Conservation (phyloP, 495 filamentous ascomycete genomes). For the Neurospora discreta region DNA sequence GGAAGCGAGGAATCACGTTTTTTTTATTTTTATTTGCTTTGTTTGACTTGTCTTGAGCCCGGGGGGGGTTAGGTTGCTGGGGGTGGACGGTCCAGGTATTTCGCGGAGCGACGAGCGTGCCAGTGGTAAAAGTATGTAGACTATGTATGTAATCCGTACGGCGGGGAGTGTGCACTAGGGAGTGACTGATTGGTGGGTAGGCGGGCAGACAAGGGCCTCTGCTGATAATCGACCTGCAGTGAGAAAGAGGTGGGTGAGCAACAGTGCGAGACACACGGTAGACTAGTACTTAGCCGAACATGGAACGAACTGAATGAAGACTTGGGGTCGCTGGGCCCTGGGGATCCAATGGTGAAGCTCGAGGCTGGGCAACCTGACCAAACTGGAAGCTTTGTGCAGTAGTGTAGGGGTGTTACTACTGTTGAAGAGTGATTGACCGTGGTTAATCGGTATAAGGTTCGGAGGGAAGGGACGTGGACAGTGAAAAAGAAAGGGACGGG, state of each 20-base stretch:
- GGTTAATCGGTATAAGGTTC: neutral
- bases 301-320: too few relatives aligned
- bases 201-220: neutral
- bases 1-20: constrained; percentile 34
- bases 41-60: constrained; percentile 7
- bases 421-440: neutral
- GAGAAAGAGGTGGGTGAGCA: neutral
- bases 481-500: neutral
- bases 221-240: neutral
- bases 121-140: neutral
- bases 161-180: neutral
- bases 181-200: neutral
- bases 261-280: neutral
- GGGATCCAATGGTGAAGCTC: neutral
- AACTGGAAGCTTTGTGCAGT: neutral
- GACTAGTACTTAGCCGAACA: neutral
- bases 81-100: constrained; percentile 15
- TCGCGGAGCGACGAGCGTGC: too few relatives aligned
- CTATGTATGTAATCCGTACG: neutral
- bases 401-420: neutral
- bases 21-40: constrained; percentile 30
- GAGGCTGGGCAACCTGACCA: neutral
- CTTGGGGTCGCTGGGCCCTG: neutral
- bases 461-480: neutral
- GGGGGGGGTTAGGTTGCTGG: constrained; percentile 2